These are phyloP conservation scores for Aquilaria agallochum DNA, from an alignment of 441 rosid species.

Conservation along the genomic window DNA sequence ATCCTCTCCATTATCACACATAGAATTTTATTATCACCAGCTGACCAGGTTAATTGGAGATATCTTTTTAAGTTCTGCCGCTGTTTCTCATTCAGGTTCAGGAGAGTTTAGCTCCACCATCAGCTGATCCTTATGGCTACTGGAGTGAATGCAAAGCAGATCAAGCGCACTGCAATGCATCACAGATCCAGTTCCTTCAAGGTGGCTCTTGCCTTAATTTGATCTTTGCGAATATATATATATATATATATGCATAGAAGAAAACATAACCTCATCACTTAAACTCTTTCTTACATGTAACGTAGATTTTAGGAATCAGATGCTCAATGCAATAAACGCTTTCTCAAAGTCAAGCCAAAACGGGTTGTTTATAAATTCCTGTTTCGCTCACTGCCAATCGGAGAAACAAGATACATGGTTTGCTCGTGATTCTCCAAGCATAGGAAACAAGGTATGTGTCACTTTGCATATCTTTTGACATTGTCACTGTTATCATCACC, in stretches of 20 bases:
- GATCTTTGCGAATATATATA: background rate
- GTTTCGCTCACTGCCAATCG: constrained; percentile 71
- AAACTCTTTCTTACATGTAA: constrained; percentile 6
- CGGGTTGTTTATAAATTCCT: constrained; percentile 66
- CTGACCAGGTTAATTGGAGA: background rate
- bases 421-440: constrained; percentile 47
- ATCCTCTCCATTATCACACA: background rate
- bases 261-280: background rate
- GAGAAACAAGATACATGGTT: constrained; percentile 75
- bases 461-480: too few relatives aligned
- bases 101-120: constrained; percentile 44
- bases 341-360: constrained; percentile 40
- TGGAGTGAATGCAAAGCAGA: constrained; percentile 55
- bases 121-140: constrained; percentile 46
- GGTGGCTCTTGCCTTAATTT: constrained; percentile 24
- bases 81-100: constrained; percentile 26
- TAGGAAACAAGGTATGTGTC: constrained; percentile 37
- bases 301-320: constrained; percentile 55
- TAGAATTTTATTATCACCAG: background rate
- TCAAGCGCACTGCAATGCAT: constrained; percentile 37
- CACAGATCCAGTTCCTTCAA: constrained; percentile 57
- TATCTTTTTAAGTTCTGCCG: background rate
- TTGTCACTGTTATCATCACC: too few relatives aligned
- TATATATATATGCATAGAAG: too few relatives aligned
- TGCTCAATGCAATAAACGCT: constrained; percentile 37